These are phyloP conservation scores for Scutellaria barbata DNA, from an alignment of 257 asterid species.

Conservation along the genomic window DNA sequence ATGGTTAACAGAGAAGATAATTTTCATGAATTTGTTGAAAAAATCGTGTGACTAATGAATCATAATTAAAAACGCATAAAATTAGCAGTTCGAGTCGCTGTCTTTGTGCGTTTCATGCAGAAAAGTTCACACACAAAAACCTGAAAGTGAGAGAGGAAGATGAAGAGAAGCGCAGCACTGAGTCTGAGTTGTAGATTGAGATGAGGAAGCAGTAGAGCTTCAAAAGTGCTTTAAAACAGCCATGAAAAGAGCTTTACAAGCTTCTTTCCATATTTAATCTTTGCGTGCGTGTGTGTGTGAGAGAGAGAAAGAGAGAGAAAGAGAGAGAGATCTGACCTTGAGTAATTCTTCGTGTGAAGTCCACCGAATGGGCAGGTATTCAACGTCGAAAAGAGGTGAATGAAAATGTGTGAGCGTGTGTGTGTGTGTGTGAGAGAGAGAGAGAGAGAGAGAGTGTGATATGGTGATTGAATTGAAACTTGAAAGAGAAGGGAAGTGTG, in stretches of 20 bases:
- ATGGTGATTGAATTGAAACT: not conserved
- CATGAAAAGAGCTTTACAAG: constrained; percentile 28
- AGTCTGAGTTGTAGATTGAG: not conserved
- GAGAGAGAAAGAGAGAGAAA: constrained; percentile 33
- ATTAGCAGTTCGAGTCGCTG: not conserved
- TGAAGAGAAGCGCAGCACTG: constrained; percentile 8
- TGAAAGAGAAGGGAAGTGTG: constrained; percentile 28
- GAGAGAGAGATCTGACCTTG: constrained; percentile 39
- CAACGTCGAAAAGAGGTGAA: constrained; percentile 23
- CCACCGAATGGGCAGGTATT: constrained; percentile 32
- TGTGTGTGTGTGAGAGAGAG: constrained; percentile 13
- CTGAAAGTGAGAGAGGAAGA: not conserved
- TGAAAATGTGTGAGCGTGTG: constrained; percentile 13
- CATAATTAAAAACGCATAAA: not conserved
- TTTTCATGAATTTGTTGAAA: no score
- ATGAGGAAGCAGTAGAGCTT: constrained; percentile 21
- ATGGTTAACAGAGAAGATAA: not conserved
- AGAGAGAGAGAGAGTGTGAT: not conserved
- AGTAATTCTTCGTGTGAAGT: constrained; percentile 18
- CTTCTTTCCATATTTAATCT: constrained; percentile 20
- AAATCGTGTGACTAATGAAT: not conserved
- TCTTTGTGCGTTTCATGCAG: constrained; percentile 12
- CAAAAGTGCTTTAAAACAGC: constrained; percentile 22
- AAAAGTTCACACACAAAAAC: not conserved
- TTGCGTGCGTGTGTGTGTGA: constrained; percentile 13